A percentile compares a stretch with the other conserved stretches of the same genome.
These are phyloP conservation scores for Kwoniella botswanensis DNA, from an alignment of 768 basidiomycete species.

Conservation along the genomic window DNA sequence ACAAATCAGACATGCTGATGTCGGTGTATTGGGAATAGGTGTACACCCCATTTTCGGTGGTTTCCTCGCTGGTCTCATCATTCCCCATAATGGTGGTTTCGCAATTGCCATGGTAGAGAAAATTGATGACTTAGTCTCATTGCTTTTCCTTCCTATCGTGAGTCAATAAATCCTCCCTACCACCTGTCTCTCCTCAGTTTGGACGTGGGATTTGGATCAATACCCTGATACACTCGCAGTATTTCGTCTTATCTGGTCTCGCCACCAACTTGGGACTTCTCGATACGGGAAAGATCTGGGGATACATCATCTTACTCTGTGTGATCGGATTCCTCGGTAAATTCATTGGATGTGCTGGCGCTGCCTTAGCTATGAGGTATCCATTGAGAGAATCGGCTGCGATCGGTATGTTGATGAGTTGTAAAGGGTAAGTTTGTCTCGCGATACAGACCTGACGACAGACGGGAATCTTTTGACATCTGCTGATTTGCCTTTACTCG, in stretches of 20 bases:
- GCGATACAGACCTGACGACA: background rate
- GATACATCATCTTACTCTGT: conserved; percentile 75
- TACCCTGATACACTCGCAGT: conserved; percentile 58
- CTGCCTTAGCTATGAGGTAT: conserved; percentile 70
- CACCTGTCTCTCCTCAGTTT: no score
- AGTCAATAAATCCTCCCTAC: conserved; percentile 41
- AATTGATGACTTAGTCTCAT: conserved; percentile 81
- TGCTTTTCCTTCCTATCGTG: conserved; percentile 77
- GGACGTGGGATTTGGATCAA: no score
- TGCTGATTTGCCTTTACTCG: conserved; percentile 12
- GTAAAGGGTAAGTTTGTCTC: conserved; percentile 71
- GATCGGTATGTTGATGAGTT: conserved; percentile 85
- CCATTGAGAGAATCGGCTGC: conserved; percentile 77
- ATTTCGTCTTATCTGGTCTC: conserved; percentile 88
- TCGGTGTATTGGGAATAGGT: conserved; percentile 9
- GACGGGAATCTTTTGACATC: background rate
- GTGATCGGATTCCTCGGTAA: conserved; percentile 78
- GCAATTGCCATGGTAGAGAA: conserved; percentile 81
- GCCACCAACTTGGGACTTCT: conserved; percentile 79
- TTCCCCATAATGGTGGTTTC: conserved; percentile 81
- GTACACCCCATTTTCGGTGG: conserved; percentile 69
- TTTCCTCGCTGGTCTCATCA: conserved; percentile 79
- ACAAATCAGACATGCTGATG: conserved; percentile 13
- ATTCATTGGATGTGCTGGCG: conserved; percentile 70
- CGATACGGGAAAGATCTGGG: conserved; percentile 78